Evolutionary conservation across 2,329 filamentous ascomycete species (phyloP).

Genomic region (Aspergillus unguis): DNA sequence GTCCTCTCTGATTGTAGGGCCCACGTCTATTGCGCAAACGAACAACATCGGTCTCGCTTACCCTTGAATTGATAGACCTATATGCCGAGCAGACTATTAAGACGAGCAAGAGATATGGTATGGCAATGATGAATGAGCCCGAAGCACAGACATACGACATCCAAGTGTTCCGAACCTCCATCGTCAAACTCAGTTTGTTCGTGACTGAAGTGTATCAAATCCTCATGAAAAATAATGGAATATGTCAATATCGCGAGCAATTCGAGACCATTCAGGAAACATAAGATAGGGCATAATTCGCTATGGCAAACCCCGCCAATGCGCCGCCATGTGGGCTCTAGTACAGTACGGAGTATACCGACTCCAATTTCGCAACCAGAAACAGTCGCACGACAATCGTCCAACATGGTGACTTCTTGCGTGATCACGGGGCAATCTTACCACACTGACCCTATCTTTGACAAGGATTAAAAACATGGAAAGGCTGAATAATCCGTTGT

Average conservation of each 20-base stretch:
- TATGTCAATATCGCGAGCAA: too few species aligned
- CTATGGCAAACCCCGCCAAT: not conserved
- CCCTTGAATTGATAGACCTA: conserved; percentile 16
- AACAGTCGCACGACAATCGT: not conserved
- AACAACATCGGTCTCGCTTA: conserved; percentile 20
- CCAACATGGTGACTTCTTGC: conserved; percentile 2
- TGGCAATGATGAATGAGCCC: too few species aligned
- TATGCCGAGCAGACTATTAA: conserved; percentile 14
- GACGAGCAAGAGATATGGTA: too few species aligned
- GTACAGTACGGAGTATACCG: not conserved
- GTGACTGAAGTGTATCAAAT: too few species aligned
- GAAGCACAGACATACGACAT: too few species aligned
- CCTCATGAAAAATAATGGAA: too few species aligned
- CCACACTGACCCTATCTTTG: not conserved
- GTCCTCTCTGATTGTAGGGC: conserved; percentile 17
- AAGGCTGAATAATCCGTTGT: too few species aligned
- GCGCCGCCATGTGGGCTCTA: not conserved
- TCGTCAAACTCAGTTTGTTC: too few species aligned
- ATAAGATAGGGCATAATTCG: not conserved
- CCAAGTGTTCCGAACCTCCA: too few species aligned
- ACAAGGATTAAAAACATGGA: not conserved
- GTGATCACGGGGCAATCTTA: not conserved
- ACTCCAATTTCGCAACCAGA: not conserved
- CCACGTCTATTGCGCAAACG: conserved; percentile 21
- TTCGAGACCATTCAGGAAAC: too few species aligned